Percentiles rank a stretch among this genome's conserved stretches.
These are phyloP conservation scores for Solidago caesia DNA, from an alignment of 129 eudicot species.

Conservation along the genomic window DNA sequence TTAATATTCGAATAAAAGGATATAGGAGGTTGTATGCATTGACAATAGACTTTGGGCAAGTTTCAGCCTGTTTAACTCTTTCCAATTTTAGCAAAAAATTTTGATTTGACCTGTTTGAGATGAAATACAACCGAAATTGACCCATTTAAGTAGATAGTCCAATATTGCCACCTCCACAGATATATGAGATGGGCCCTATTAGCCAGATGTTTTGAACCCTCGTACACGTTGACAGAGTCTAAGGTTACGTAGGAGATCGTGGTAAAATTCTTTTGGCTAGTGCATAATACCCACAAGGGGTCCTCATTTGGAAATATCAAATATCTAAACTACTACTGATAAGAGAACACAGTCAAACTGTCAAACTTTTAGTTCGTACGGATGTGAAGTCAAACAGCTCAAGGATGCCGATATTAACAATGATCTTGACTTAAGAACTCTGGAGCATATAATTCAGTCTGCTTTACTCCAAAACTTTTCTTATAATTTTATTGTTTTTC, in stretches of 20 bases:
- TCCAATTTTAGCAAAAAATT: background rate
- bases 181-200: background rate
- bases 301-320: background rate
- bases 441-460: background rate
- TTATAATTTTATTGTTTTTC: background rate
- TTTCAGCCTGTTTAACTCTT: background rate
- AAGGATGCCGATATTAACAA: background rate
- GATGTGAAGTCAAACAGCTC: too few relatives aligned
- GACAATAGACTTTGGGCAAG: background rate
- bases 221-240: background rate
- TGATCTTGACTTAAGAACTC: background rate
- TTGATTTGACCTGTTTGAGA: constrained; percentile 1
- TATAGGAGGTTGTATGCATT: background rate
- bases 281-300: background rate
- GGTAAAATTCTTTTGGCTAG: background rate
- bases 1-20: background rate
- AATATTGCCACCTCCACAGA: background rate
- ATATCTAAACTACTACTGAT: background rate
- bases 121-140: background rate
- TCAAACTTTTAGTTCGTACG: too few relatives aligned
- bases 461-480: background rate
- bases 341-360: too few relatives aligned
- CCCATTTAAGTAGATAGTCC: background rate
- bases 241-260: background rate
- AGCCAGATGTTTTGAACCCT: background rate